Evolutionary conservation across 345 rosid species (phyloP), one percentile per base, ranked within the genome.

Genomic region (Pistacia atlantica): DNA sequence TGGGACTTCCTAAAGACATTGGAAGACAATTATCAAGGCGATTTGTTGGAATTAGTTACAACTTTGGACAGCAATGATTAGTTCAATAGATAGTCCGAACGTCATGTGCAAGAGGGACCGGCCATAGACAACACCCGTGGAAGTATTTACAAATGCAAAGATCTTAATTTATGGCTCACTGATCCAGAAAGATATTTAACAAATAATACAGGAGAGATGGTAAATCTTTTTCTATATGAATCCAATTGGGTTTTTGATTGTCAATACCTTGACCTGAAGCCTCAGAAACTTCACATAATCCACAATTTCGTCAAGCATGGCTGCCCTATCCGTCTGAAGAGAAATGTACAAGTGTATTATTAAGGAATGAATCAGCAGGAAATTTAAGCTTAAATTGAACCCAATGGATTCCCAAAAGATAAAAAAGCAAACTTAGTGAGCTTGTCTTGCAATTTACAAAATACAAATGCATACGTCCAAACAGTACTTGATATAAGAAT

Each of bases 271-370:
- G 71, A 92, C 94, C 83, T 92, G 94, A 67, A 92, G 94, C 79
- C 90, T 85, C 31, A 92, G 83, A 79, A 92, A 92, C 91, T 90
- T 92, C 77, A 92, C 97, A 67, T 92, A 92, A 78, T 92, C 97
- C 74, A 90, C 91, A 45, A 92, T 92, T 77, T 92, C 97, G 35
- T 92, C 97, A 37, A 92, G 91, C 92, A 92, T 92, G 64, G 87
- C 88, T 67, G 97, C 97, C 78, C 90, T 87, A 66, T 92, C 97
- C 9, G 90, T 87, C 97, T 92, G 89, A 80, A 78, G 20, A n/a
- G 64, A 58, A 54, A 67, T 62, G 46, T 66, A 52, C 4, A 79
- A 79, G 31, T 25, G 61, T 52, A 66, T 78, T 52, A 61, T 54
- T 48, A 71, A 71, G 16, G 73, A 9, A 17, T 38, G 7, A 31